Base-by-base conservation (phyloP, 2,329 filamentous ascomycete species). In the Aspergillus niger region DNA sequence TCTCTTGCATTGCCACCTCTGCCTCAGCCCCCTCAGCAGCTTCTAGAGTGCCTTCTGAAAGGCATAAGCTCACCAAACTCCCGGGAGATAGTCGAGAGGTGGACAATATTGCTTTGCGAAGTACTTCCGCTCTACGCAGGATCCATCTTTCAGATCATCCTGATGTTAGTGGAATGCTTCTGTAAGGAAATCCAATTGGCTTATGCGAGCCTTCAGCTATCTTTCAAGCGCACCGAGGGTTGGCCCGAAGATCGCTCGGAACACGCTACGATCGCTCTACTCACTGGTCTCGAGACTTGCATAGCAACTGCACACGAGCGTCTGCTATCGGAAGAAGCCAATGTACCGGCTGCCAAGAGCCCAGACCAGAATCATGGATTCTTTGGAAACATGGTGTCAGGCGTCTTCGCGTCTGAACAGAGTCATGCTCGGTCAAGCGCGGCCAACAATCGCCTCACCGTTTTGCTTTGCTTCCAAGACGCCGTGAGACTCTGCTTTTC, bases 401-500 rank as follows among this genome's bases (percentile, higher is more conserved):
- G 92, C 1, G 91, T 97, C 0, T 97, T 97, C 72, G 85, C 91
- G 39, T 86, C 90, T 0, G 92, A 97, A 61, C 82, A 86, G 0
- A 87, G 85, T 2, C 90, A 93, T 62, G 84, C 87, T n/a, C 88
- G 92, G 52, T 92, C 89, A 61, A 87, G 89, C 7, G 92, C 91
- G n/a, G 92, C 93, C 8, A 99, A 98, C 70, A 94, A 95, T 69
- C 87, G 94, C 49, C 82, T 99, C 22, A 98, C 95, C 0, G 94
- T 99, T 20, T 83, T 97, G 47, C 82, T 99, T n/a, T 96, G 93
- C 10, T 97, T 99, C 73, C 94, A 98, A 75, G 96, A 99, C 74
- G 92, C 93, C 1, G 91, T 98, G 60, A 87, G 92, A 24, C 91
- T 96, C 53, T 97, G 93, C 75, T 96, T 96, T 73, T 87, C 83